Conservation (phyloP, 2,329 filamentous ascomycete species). For the Aspergillus hortae region DNA sequence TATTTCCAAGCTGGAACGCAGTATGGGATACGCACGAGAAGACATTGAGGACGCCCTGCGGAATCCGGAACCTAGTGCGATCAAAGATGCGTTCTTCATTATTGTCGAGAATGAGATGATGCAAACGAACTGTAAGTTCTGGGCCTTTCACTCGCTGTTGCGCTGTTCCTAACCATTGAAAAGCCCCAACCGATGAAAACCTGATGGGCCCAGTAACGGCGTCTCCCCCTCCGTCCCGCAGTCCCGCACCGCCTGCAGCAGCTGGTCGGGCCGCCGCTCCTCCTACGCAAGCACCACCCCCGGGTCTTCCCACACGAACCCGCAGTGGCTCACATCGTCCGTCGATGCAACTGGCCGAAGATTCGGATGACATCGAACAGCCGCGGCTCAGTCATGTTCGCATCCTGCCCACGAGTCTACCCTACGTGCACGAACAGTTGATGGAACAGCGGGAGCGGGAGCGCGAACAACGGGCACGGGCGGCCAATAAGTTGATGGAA, state of each 20-base stretch:
- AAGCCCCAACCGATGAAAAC: slow-evolving; percentile 37
- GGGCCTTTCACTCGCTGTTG: not conserved
- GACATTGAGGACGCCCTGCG: slow-evolving; percentile 93
- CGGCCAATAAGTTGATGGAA: slow-evolving; percentile 41
- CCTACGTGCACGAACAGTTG: slow-evolving; percentile 84
- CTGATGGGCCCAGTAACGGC: slow-evolving; percentile 25
- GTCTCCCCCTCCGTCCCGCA: slow-evolving; percentile 27
- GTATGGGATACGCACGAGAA: slow-evolving; percentile 93
- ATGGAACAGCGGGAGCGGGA: slow-evolving; percentile 61
- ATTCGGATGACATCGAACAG: slow-evolving; percentile 34
- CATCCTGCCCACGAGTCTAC: slow-evolving; percentile 85
- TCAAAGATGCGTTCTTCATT: slow-evolving; percentile 98
- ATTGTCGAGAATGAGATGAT: slow-evolving; percentile 97
- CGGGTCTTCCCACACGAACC: slow-evolving; percentile 19
- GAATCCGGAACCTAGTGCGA: slow-evolving; percentile 89
- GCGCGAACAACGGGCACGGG: slow-evolving; percentile 26
- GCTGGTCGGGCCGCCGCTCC: slow-evolving; percentile 14
- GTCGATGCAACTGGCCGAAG: slow-evolving; percentile 22
- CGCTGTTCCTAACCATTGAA: slow-evolving; percentile 10
- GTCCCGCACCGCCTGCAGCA: slow-evolving; percentile 16
- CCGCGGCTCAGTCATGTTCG: slow-evolving; percentile 79
- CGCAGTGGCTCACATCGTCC: slow-evolving; percentile 25
- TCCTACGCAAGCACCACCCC: slow-evolving; percentile 16
- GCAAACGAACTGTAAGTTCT: slow-evolving; percentile 79
- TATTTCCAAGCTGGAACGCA: slow-evolving; percentile 92